Base-by-base conservation (phyloP, 2,329 filamentous ascomycete species). In the Colletotrichum liriopes region DNA sequence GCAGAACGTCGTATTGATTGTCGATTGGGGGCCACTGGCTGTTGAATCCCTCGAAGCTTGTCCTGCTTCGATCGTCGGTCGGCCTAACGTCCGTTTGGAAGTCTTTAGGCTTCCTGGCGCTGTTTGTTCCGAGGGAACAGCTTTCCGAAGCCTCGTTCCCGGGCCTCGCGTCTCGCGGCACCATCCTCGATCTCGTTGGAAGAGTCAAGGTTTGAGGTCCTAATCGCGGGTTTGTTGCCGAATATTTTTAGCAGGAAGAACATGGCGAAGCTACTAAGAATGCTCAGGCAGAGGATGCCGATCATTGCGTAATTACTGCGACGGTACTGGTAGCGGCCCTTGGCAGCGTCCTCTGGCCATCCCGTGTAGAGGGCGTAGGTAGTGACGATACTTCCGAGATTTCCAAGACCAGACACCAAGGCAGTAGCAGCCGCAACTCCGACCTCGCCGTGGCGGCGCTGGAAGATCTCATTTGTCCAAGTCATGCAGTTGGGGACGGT, bases 401-500 rank as follows among this genome's bases (percentile, higher is more conserved):
- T 98, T 0, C 95, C 95, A 49, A 97, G 86, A 0, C 95, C 95
- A 0, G 94, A 96, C 0, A 98, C 95, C 14, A 98, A 86, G 3
- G 95, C 95, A 1, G 93, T 91, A 0, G 95, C 94, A 18, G 95
- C 93, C 5, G 95, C 95, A 8, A 98, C 94, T 67, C 95, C 95
- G 29, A 98, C 94, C 82, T 98, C 95, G 58, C 95, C 94, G 78
- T 98, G 95, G 16, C 95, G 92, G 41, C 89, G 89, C 83, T 97
- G 94, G 85, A 98, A 98, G 78, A 97, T 93, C 82, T 97, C 93
- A 74, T 91, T 94, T 41, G 93, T 94, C 95, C 95, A 97, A 45
- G 94, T 93, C 95, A 98, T 98, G 81, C 93, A 96, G 78, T 96
- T 96, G 14, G 95, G 95, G 1, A 97, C 94, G 0, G 95, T 97